Conservation (phyloP, 2,329 filamentous ascomycete species). For the Graphium sp. region DNA sequence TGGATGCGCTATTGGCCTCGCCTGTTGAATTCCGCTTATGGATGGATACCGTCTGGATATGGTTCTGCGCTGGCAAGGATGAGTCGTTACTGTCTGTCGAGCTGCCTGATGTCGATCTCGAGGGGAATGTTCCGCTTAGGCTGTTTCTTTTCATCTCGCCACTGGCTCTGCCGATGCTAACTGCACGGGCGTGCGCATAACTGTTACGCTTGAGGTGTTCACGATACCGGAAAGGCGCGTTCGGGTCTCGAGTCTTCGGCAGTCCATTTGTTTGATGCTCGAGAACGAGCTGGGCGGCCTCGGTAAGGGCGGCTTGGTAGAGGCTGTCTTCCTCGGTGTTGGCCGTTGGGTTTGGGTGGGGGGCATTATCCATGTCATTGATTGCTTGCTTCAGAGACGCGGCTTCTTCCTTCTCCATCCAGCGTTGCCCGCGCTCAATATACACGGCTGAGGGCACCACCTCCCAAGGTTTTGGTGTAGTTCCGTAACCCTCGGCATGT, state of each 20-base stretch:
- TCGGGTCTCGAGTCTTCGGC: constrained; percentile 36
- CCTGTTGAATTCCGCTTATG: too few relatives aligned
- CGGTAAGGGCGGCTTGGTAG: constrained; percentile 55
- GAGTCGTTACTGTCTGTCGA: constrained; percentile 29
- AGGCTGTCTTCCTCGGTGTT: constrained; percentile 43
- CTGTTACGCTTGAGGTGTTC: constrained; percentile 54
- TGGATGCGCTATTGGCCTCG: not conserved
- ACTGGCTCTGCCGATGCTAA: constrained; percentile 35
- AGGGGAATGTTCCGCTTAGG: constrained; percentile 22
- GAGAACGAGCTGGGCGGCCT: constrained; percentile 66
- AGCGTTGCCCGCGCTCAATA: constrained; percentile 56
- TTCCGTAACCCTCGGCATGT: too few relatives aligned
- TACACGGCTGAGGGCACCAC: constrained; percentile 52
- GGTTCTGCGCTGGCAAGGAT: too few relatives aligned
- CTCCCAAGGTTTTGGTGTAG: constrained; percentile 39
- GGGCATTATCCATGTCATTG: constrained; percentile 50
- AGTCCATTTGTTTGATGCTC: constrained; percentile 46
- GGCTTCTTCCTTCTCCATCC: constrained; percentile 70
- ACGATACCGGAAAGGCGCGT: constrained; percentile 50
- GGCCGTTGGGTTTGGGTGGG: constrained; percentile 7
- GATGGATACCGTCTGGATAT: too few relatives aligned
- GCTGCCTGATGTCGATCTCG: constrained; percentile 32
- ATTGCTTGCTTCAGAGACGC: constrained; percentile 53
- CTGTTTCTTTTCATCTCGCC: constrained; percentile 26
- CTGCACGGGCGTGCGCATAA: constrained; percentile 50